phyloP scores from a whole-genome alignment of 2,329 filamentous ascomycete genomes.

The Fusarium austroafricanum region DNA sequence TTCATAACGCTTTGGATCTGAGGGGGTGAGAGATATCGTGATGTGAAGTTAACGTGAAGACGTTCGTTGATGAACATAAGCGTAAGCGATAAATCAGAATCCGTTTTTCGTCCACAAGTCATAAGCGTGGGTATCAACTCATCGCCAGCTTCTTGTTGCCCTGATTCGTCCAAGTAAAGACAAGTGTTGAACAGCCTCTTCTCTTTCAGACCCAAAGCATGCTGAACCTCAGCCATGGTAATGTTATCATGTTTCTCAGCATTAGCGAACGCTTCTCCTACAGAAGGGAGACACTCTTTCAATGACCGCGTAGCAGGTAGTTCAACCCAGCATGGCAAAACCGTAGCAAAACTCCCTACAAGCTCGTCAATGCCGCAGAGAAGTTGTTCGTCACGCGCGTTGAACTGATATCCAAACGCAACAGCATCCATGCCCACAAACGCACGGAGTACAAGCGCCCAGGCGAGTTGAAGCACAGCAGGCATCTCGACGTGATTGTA shows the following conservation, averaged over 20 bases:
- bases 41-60: conserved; percentile 58
- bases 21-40: conserved; percentile 55
- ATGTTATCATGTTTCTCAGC: conserved; percentile 56
- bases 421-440: conserved; percentile 65
- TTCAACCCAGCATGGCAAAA: conserved; percentile 51
- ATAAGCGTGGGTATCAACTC: conserved; percentile 13
- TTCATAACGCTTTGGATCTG: conserved; percentile 62
- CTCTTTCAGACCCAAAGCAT: conserved; percentile 57
- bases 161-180: conserved; percentile 60
- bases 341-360: conserved; percentile 61
- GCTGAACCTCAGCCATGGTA: conserved; percentile 59
- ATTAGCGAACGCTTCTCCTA: conserved; percentile 46
- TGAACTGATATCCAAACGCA: conserved; percentile 65
- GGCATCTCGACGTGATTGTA: conserved; percentile 57
- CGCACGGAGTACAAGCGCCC: conserved; percentile 67
- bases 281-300: conserved; percentile 47
- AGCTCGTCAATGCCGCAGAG: conserved; percentile 55
- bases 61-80: conserved; percentile 56
- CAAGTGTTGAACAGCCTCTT: conserved; percentile 63
- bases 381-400: conserved; percentile 58
- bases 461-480: conserved; percentile 67
- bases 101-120: conserved; percentile 52
- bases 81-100: conserved; percentile 61
- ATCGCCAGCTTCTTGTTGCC: not conserved
- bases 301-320: conserved; percentile 50